phyloP scores from a whole-genome alignment of 768 basidiomycete species.

The Leccinum imitatum region DNA sequence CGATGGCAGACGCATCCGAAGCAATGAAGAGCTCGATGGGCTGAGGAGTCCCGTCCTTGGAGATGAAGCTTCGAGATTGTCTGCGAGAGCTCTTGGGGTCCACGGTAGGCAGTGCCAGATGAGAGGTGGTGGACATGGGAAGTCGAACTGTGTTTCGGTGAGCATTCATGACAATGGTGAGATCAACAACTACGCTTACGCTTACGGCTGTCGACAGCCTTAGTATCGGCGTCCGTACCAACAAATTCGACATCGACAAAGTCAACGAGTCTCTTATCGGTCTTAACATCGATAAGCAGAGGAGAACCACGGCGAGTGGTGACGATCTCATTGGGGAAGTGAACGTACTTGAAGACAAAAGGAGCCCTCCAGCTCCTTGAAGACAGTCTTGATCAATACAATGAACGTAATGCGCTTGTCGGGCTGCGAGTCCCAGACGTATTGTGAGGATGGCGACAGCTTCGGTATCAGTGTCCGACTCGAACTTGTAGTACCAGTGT shows the following conservation, averaged over 20 bases:
- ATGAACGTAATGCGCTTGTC: slow-evolving; percentile 87
- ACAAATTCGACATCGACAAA: slow-evolving; percentile 98
- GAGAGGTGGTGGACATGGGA: slow-evolving; percentile 51
- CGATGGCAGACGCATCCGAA: slow-evolving; percentile 92
- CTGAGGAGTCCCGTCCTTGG: slow-evolving; percentile 96
- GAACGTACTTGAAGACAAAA: slow-evolving; percentile 98
- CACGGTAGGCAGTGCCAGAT: slow-evolving; percentile 63
- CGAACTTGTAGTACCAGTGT: slow-evolving; percentile 83
- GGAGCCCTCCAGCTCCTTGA: slow-evolving; percentile 97
- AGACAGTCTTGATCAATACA: slow-evolving; percentile 87
- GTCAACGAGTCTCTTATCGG: slow-evolving; percentile 99
- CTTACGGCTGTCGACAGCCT: slow-evolving; percentile 33
- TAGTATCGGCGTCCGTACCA: slow-evolving; percentile 60
- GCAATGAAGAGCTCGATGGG: slow-evolving; percentile 99
- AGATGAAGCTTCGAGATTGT: slow-evolving; percentile 97
- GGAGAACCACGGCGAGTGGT: slow-evolving; percentile 97
- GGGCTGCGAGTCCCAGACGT: slow-evolving; percentile 91
- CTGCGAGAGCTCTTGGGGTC: slow-evolving; percentile 83
- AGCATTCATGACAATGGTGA: neutral
- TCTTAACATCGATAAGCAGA: slow-evolving; percentile 96
- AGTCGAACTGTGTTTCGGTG: slow-evolving; percentile 36
- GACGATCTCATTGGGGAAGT: slow-evolving; percentile 96
- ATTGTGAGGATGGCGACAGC: slow-evolving; percentile 95
- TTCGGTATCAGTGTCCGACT: slow-evolving; percentile 97
- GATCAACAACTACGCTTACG: slow-evolving; percentile 34